These are phyloP conservation scores for Populus euphratica DNA, from an alignment of 345 rosid genomes.

Conservation along the genomic window DNA sequence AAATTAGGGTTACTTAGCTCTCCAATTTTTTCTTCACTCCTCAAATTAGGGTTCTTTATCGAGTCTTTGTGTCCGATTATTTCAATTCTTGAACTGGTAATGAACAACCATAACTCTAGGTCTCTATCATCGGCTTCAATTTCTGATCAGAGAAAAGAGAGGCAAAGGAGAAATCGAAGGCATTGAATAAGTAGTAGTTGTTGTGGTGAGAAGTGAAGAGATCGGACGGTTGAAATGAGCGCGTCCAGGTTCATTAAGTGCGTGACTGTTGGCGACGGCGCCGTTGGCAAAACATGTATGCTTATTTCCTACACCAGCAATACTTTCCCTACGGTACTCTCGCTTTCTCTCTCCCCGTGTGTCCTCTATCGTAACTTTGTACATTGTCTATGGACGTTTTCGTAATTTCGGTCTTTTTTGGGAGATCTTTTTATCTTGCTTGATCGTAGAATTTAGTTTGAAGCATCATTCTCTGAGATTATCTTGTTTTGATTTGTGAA, in stretches of 20 bases:
- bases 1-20: neutral
- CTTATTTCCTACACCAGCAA: constrained; percentile 89
- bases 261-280: constrained; percentile 88
- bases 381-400: neutral
- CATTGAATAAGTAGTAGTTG: neutral
- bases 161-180: neutral
- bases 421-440: neutral
- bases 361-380: neutral
- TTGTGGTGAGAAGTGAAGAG: neutral
- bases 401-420: neutral
- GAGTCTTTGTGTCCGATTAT: neutral
- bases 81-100: constrained; percentile 3
- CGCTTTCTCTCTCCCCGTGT: neutral
- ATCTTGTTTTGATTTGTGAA: neutral
- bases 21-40: neutral
- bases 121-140: neutral
- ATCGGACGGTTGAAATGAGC: constrained; percentile 48
- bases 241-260: constrained; percentile 85
- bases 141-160: neutral
- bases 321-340: constrained; percentile 74
- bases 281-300: constrained; percentile 85
- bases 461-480: neutral
- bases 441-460: neutral
- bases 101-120: neutral
- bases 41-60: constrained; percentile 1